Evolutionary conservation across 176 grass and related monocot genomes (phyloP).

Genomic region (Typha latifolia): DNA sequence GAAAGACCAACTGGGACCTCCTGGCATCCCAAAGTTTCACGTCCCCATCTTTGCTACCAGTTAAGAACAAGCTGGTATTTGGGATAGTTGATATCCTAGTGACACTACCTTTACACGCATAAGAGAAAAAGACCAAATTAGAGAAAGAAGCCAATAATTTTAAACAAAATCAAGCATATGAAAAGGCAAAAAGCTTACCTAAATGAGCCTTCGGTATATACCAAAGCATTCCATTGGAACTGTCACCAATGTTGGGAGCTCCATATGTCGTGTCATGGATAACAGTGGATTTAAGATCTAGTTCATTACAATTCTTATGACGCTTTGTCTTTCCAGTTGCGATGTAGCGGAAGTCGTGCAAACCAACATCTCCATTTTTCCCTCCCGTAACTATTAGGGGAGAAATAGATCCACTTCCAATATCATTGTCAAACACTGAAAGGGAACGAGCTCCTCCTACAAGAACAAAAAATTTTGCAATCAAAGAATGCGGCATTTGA

Average conservation of each 20-base stretch:
- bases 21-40: constrained; percentile 99
- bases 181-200: constrained; percentile 40
- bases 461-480: constrained; percentile 20
- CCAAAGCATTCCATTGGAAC: constrained; percentile 65
- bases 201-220: constrained; percentile 92
- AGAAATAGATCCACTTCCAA: constrained; percentile 67
- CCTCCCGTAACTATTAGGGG: constrained; percentile 79
- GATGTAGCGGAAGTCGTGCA: constrained; percentile 85
- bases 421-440: constrained; percentile 63
- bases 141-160: constrained; percentile 21
- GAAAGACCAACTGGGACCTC: constrained; percentile 57
- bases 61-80: constrained; percentile 87
- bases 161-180: constrained; percentile 13
- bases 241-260: constrained; percentile 28
- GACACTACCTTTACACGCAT: constrained; percentile 47
- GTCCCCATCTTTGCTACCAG: constrained; percentile 96
- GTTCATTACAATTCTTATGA: constrained; percentile 32
- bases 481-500: constrained; percentile 4
- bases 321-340: constrained; percentile 62
- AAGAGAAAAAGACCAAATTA: constrained; percentile 19
- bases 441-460: constrained; percentile 81
- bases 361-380: constrained; percentile 71
- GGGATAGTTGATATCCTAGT: constrained; percentile 63
- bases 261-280: constrained; percentile 29
- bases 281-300: constrained; percentile 27